These are phyloP conservation scores for Cordyceps cicadae DNA, from an alignment of 2,329 filamentous ascomycete genomes.

Conservation along the genomic window DNA sequence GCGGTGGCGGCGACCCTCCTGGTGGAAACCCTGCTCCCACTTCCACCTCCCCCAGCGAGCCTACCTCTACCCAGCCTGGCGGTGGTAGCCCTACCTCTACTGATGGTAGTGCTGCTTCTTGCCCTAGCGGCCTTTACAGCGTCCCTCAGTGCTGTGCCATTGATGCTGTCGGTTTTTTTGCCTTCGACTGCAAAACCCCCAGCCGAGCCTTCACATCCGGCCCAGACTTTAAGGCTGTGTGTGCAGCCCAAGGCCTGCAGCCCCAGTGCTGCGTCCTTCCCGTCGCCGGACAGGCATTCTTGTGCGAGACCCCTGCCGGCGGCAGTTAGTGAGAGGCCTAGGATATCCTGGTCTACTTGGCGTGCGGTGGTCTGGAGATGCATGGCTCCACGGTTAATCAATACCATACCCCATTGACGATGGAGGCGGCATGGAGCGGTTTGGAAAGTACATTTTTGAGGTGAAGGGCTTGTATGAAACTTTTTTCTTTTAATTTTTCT, in stretches of 20 bases:
- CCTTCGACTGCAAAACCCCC: slow-evolving; percentile 33
- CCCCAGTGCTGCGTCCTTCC: slow-evolving; percentile 48
- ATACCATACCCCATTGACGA: background rate
- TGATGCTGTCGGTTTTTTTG: slow-evolving; percentile 38
- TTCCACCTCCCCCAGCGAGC: background rate
- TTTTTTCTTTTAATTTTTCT: background rate
- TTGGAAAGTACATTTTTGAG: slow-evolving; percentile 1
- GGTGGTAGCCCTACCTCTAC: too few relatives aligned
- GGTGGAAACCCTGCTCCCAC: too few relatives aligned
- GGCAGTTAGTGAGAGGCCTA: background rate
- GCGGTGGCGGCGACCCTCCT: background rate
- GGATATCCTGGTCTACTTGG: background rate
- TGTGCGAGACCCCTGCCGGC: background rate
- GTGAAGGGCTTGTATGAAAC: background rate
- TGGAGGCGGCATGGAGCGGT: background rate
- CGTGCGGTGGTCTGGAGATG: background rate
- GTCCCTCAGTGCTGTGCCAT: slow-evolving; percentile 39
- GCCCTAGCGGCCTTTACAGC: slow-evolving; percentile 17
- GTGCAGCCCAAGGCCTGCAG: slow-evolving; percentile 36
- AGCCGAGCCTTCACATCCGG: background rate
- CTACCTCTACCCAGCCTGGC: too few relatives aligned
- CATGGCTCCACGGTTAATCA: background rate
- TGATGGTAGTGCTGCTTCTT: too few relatives aligned
- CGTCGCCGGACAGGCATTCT: slow-evolving; percentile 19
- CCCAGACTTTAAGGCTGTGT: slow-evolving; percentile 20